A percentile compares a stretch with the other conserved stretches of the same genome.
Conservation (phyloP, 257 asterid species). For the Voacanga thouarsii region DNA sequence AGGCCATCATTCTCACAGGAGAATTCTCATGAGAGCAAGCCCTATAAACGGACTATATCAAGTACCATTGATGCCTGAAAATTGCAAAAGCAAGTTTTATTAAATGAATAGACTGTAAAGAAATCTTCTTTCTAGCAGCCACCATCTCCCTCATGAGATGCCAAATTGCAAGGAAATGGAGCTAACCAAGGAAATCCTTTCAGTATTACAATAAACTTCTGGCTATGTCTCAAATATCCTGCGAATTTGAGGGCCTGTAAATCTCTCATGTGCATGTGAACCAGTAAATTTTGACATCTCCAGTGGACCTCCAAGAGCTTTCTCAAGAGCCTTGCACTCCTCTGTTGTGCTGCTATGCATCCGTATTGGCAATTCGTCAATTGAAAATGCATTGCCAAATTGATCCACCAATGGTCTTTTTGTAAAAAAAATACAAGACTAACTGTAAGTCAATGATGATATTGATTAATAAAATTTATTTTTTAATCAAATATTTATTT, state of each 20-base stretch:
- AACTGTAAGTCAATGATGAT: too few relatives aligned
- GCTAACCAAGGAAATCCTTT: slow-evolving; percentile 85
- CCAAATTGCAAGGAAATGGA: slow-evolving; percentile 30
- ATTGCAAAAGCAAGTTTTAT: background rate
- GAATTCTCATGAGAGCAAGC: slow-evolving; percentile 28
- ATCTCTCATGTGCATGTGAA: slow-evolving; percentile 85
- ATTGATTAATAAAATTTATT: too few relatives aligned
- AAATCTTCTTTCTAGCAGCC: background rate
- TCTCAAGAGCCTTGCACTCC: slow-evolving; percentile 75
- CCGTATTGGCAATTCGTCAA: slow-evolving; percentile 86
- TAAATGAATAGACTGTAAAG: background rate
- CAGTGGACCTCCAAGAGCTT: slow-evolving; percentile 80
- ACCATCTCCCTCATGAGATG: background rate
- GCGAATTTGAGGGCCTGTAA: slow-evolving; percentile 87
- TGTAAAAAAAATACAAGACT: too few relatives aligned
- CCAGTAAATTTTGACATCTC: slow-evolving; percentile 81
- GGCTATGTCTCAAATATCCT: slow-evolving; percentile 65
- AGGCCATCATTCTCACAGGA: slow-evolving; percentile 33
- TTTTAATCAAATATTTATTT: too few relatives aligned
- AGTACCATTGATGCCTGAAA: slow-evolving; percentile 22
- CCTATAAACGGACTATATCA: slow-evolving; percentile 19
- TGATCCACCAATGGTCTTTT: slow-evolving; percentile 51
- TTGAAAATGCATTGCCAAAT: slow-evolving; percentile 62
- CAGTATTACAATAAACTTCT: slow-evolving; percentile 62
- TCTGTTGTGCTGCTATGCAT: slow-evolving; percentile 91